A percentile compares a stretch with the other conserved stretches of the same genome.
Evolutionary conservation across 495 filamentous ascomycete genomes (phyloP).

Genomic region (Aspergillus panamensis): DNA sequence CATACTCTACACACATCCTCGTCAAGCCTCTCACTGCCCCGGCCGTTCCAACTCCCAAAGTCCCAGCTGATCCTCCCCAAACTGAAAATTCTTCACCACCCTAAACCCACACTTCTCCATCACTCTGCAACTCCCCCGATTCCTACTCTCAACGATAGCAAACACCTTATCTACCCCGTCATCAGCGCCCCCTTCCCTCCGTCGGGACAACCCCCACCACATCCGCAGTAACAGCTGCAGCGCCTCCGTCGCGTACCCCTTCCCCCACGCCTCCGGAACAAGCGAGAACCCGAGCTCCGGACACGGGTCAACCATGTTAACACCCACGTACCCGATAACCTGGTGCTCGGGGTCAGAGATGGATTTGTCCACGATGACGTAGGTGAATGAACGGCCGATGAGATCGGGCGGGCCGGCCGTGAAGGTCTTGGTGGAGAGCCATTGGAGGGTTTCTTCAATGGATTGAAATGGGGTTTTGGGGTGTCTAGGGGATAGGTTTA

Average conservation of each 20-base stretch:
- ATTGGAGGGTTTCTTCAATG: not conserved
- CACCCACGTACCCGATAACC: conserved; percentile 2
- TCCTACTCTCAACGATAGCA: not conserved
- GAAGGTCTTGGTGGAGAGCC: not conserved
- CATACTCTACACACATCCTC: not conserved
- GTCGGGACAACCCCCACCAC: not conserved
- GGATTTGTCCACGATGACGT: not conserved
- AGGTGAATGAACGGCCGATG: not conserved
- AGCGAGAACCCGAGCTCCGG: not conserved
- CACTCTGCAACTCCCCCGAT: not conserved
- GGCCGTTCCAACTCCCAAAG: conserved; percentile 6
- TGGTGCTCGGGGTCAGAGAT: not conserved
- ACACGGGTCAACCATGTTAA: not conserved
- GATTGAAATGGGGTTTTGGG: not conserved
- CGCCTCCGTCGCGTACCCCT: conserved; percentile 1
- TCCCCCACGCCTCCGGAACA: not conserved
- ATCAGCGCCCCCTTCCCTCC: not conserved
- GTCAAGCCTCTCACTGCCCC: not conserved
- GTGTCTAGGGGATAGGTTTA: not conserved
- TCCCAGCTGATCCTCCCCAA: not conserved
- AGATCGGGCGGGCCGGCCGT: not conserved
- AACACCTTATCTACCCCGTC: not conserved
- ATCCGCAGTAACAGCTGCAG: not conserved
- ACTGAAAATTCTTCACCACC: not conserved
- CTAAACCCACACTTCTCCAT: conserved; percentile 4